phyloP scores from a whole-genome alignment of 139 green algal genomes.

The Tetraselmis chui region DNA sequence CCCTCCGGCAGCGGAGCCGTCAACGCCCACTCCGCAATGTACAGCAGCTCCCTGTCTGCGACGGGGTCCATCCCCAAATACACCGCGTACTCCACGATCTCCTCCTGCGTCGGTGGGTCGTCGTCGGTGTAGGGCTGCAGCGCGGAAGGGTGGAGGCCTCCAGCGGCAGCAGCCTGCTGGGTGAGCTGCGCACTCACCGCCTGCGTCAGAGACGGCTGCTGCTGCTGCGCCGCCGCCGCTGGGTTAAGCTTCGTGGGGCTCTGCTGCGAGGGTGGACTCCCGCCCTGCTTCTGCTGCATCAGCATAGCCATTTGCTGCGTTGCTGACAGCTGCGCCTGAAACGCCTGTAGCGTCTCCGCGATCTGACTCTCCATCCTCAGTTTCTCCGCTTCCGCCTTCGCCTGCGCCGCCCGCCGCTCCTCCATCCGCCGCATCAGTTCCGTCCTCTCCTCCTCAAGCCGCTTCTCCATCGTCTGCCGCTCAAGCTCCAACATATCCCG shows the following conservation, averaged over 20 bases:
- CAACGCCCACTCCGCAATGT: constrained; percentile 73
- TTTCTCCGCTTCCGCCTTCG: background rate
- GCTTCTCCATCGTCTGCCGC: background rate
- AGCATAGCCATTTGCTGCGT: background rate
- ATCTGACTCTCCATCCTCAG: background rate
- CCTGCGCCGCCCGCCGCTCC: background rate
- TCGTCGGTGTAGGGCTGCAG: constrained; percentile 3
- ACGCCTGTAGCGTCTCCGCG: background rate
- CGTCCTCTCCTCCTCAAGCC: background rate
- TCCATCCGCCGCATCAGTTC: background rate
- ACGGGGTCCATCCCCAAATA: constrained; percentile 49
- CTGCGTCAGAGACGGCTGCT: background rate
- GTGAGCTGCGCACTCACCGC: background rate
- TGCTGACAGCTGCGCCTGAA: background rate
- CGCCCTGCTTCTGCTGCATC: background rate
- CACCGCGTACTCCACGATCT: constrained; percentile 36
- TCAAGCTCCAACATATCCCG: background rate
- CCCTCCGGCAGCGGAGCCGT: constrained; percentile 55
- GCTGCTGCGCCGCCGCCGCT: background rate
- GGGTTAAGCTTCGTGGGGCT: background rate
- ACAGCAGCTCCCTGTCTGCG: constrained; percentile 53
- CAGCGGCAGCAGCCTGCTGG: background rate
- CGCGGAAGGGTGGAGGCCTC: background rate
- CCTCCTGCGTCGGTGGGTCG: constrained; percentile 24
- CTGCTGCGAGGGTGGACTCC: background rate